Base-by-base conservation (phyloP, 2,329 filamentous ascomycete species). In the Hypocreales sp. region DNA sequence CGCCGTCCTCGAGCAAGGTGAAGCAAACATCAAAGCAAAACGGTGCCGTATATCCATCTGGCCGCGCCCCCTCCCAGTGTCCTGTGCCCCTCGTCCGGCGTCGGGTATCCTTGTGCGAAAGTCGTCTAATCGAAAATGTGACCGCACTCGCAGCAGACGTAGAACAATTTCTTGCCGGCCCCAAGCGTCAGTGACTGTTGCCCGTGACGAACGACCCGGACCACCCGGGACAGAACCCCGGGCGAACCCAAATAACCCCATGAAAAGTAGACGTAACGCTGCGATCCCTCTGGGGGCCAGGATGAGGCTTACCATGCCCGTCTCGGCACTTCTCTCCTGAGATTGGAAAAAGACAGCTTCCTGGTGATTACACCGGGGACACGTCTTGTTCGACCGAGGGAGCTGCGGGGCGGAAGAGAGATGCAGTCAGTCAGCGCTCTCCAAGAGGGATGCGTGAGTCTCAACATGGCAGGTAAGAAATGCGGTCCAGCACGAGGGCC, bases 271-370 rank as follows among this genome's bases (percentile, higher is more conserved):
- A n/a, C n/a, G n/a, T n/a, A n/a, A n/a, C n/a, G n/a, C n/a, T n/a
- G n/a, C n/a, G n/a, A n/a, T n/a, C n/a, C n/a, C n/a, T n/a, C n/a
- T n/a, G n/a, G n/a, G n/a, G n/a, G n/a, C n/a, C n/a, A n/a, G n/a
- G n/a, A n/a, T n/a, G n/a, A n/a, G n/a, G n/a, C 79, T 65, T 57
- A 95, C 90, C 90, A 98, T 98, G 60, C 90, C 90, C 24, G 90
- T 98, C 55, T 95, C 86, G 26, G 83, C 82, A 41, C 79, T 93
- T 56, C 90, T 79, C 61, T 95, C 86, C 52, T 98, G 90, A 35
- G 86, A 94, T 61, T 98, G 90, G 64, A 98, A 98, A 61, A 93
- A 98, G 33, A 98, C 92, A 24, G 86, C 84, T 58, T 95, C 86
- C 41, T 74, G 72, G 53, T 90, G 79, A 39, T 70, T 67, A 64